Conservation (phyloP, 495 filamentous ascomycete species). For the Daldinia bambusicola region DNA sequence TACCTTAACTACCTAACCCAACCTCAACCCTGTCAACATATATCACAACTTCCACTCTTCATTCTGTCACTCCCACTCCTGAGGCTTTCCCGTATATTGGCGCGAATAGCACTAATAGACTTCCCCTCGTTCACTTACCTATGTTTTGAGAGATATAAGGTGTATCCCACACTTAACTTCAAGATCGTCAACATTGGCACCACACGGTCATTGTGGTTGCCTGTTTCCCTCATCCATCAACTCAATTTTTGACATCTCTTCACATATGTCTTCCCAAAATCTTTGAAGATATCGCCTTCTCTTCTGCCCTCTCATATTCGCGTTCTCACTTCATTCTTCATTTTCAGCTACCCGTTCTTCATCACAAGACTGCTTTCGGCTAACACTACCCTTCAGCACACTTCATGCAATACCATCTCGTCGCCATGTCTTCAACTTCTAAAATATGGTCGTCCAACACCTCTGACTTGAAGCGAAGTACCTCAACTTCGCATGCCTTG, state of each 20-base stretch:
- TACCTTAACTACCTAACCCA: background rate
- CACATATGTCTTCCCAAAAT: background rate
- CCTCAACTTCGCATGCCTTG: background rate
- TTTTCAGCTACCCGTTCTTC: background rate
- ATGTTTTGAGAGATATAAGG: background rate
- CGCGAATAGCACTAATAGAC: background rate
- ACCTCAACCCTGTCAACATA: background rate
- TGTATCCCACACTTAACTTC: background rate
- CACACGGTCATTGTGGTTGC: background rate
- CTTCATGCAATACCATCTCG: conserved; percentile 8
- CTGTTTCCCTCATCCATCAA: background rate
- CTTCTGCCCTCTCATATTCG: background rate
- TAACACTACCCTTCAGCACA: background rate
- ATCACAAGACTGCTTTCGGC: background rate
- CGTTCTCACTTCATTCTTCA: background rate
- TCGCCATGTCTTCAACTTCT: conserved; percentile 12
- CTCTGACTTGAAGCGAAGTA: background rate
- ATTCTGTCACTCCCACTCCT: background rate
- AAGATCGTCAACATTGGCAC: background rate
- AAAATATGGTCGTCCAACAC: background rate
- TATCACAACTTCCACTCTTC: background rate
- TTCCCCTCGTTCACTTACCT: background rate
- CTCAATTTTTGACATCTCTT: background rate
- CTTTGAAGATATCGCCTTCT: background rate
- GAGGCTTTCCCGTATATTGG: background rate